Conservation (phyloP, 169 alveolate genomes). For the Babesia bovis region DNA sequence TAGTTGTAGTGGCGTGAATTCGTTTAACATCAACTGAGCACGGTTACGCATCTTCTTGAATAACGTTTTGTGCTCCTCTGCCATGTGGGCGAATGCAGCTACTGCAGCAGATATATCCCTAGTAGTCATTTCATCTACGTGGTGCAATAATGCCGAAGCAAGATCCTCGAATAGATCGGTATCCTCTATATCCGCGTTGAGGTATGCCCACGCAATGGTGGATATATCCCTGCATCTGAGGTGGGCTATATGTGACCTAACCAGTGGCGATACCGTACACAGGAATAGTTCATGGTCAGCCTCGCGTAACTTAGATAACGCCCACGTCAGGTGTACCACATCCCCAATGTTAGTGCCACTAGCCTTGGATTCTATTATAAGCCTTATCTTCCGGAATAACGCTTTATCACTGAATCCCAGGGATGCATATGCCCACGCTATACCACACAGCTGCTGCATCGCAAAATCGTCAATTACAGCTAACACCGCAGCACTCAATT, state of each 20-base stretch:
- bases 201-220: conserved; percentile 68
- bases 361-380: conserved; percentile 54
- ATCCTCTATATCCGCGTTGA: conserved; percentile 62
- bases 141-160: conserved; percentile 39
- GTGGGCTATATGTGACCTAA: conserved; percentile 41
- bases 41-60: conserved; percentile 49
- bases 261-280: conserved; percentile 63
- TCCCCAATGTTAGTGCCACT: conserved; percentile 24
- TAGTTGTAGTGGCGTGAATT: conserved; percentile 66
- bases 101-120: conserved; percentile 63
- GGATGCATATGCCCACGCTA: conserved; percentile 65
- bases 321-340: conserved; percentile 62
- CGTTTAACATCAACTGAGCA: conserved; percentile 35
- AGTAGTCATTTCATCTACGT: conserved; percentile 63
- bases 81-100: conserved; percentile 49
- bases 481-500: conserved; percentile 38
- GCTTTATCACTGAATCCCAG: conserved; percentile 58
- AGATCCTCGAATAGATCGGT: conserved; percentile 57
- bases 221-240: conserved; percentile 57
- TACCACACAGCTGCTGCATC: conserved; percentile 55
- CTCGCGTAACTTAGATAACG: conserved; percentile 52
- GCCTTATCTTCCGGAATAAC: conserved; percentile 30
- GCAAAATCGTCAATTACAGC: conserved; percentile 28
- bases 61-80: conserved; percentile 36
- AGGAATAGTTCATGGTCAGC: conserved; percentile 55